Evolutionary conservation across 495 filamentous ascomycete species (phyloP).

Genomic region (Aspergillus diversus): DNA sequence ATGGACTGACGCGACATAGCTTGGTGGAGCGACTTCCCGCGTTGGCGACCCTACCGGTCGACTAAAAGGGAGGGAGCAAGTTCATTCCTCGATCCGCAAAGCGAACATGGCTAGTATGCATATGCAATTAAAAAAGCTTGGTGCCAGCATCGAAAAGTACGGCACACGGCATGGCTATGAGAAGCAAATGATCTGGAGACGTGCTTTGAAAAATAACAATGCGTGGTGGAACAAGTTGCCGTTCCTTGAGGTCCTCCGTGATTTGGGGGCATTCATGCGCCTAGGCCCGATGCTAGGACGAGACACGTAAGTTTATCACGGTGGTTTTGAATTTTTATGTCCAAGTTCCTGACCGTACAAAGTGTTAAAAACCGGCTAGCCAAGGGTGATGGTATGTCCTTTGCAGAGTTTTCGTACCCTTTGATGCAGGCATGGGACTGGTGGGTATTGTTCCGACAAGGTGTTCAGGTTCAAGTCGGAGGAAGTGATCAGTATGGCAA

Average conservation of each 20-base stretch:
- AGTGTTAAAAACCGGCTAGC: conserved; percentile 83
- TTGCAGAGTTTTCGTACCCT: conserved; percentile 91
- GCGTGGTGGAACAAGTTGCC: conserved; percentile 73
- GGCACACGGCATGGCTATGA: conserved; percentile 63
- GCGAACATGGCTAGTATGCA: conserved; percentile 77
- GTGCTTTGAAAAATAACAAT: conserved; percentile 75
- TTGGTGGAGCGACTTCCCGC: conserved; percentile 83
- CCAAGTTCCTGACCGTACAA: conserved; percentile 24
- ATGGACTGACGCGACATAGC: conserved; percentile 36
- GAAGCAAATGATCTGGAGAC: conserved; percentile 62
- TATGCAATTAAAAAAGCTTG: conserved; percentile 78
- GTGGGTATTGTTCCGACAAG: conserved; percentile 75
- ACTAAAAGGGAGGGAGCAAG: conserved; percentile 63
- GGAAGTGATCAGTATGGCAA: conserved; percentile 97
- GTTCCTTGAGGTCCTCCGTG: conserved; percentile 70
- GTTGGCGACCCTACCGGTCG: conserved; percentile 89
- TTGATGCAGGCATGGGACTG: conserved; percentile 97
- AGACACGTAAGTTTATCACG: conserved; percentile 73
- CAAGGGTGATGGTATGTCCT: conserved; percentile 86
- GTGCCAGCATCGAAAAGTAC: conserved; percentile 67
- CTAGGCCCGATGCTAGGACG: conserved; percentile 84
- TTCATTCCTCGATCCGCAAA: conserved; percentile 58
- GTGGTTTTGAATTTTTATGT: neutral
- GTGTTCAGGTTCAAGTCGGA: conserved; percentile 82
- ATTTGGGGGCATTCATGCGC: conserved; percentile 71